These are phyloP conservation scores for Talaromyces sp. DNA, from an alignment of 2,329 filamentous ascomycete species.

Conservation along the genomic window DNA sequence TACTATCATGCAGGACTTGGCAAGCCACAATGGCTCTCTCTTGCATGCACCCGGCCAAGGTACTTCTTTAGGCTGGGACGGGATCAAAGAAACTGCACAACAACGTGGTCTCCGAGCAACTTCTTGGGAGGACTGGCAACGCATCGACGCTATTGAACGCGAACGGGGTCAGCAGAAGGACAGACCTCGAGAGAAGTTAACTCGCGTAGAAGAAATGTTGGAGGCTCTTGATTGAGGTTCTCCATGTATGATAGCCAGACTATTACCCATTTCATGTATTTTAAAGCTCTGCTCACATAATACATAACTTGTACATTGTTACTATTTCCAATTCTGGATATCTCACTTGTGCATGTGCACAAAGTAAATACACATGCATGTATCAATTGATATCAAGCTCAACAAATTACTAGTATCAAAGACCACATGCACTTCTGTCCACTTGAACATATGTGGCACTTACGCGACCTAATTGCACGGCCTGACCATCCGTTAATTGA, in stretches of 20 bases:
- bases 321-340: no score
- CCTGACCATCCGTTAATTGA: slow-evolving; percentile 50
- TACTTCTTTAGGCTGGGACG: slow-evolving; percentile 72
- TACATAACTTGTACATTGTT: background rate
- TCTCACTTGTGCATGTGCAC: no score
- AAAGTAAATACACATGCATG: no score
- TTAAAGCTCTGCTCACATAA: background rate
- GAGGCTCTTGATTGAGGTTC: slow-evolving; percentile 36
- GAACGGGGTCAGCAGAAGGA: slow-evolving; percentile 66
- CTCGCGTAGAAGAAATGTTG: slow-evolving; percentile 61
- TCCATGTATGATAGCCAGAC: background rate
- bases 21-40: slow-evolving; percentile 42
- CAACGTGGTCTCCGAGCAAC: slow-evolving; percentile 64
- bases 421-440: slow-evolving; percentile 10
- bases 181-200: slow-evolving; percentile 75
- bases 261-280: background rate
- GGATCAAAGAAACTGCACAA: slow-evolving; percentile 64
- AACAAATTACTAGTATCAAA: background rate
- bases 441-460: slow-evolving; percentile 31
- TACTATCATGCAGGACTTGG: slow-evolving; percentile 79
- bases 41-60: slow-evolving; percentile 47
- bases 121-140: slow-evolving; percentile 82
- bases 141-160: slow-evolving; percentile 78
- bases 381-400: no score
- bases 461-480: slow-evolving; percentile 48